Conservation (phyloP, 2,329 filamentous ascomycete species). For the Alternaria triticina region DNA sequence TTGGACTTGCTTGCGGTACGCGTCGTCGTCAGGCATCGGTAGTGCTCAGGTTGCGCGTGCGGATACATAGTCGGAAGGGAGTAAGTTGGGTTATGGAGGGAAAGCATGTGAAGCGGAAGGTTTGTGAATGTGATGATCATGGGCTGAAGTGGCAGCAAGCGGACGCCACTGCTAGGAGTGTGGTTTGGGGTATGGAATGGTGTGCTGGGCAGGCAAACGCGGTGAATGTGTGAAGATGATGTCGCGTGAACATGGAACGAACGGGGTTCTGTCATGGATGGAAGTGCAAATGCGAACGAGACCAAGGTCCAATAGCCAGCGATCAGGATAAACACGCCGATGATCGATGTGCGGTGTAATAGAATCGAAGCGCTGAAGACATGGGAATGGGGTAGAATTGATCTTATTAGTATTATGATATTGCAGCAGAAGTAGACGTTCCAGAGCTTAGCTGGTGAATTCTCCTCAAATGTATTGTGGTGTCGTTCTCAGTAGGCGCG, state of each 20-base stretch:
- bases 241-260: not conserved
- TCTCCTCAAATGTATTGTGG: not conserved
- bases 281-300: not conserved
- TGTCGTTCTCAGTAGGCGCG: not conserved
- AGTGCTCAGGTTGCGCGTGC: not conserved
- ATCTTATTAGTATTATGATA: not conserved
- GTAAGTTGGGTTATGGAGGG: not conserved
- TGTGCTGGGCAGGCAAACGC: not conserved
- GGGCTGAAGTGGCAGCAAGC: not conserved
- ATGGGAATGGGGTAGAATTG: not conserved
- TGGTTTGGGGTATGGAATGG: not conserved
- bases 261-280: not conserved
- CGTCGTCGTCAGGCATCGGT: conserved; percentile 13
- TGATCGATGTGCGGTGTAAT: not conserved
- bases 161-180: not conserved
- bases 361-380: no score
- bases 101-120: not conserved
- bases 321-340: not conserved
- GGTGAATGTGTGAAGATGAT: conserved; percentile 1
- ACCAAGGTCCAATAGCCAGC: not conserved
- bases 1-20: conserved; percentile 23
- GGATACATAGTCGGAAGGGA: not conserved
- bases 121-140: not conserved
- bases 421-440: not conserved
- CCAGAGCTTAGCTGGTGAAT: not conserved